Percentiles rank a stretch among this genome's conserved stretches.
phyloP scores from a whole-genome alignment of 805 yeast species.

The Myxozyma udenii region DNA sequence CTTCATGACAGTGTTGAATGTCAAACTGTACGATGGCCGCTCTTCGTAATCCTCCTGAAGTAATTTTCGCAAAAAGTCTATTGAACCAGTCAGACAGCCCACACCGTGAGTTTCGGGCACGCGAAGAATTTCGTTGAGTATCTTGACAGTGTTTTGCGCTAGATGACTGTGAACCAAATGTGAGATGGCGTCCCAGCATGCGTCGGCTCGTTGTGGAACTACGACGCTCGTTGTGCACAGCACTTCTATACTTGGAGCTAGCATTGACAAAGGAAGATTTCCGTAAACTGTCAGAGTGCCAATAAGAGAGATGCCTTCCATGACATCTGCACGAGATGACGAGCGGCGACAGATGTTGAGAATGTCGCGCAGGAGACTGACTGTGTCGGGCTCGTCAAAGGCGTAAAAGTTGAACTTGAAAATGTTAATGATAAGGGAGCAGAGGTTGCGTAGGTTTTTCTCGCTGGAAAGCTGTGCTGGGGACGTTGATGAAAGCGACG shows the following conservation, averaged over 20 bases:
- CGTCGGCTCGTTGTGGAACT: slow-evolving; percentile 39
- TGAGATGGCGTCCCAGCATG: slow-evolving; percentile 43
- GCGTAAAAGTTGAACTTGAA: slow-evolving; percentile 49
- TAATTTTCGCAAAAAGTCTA: slow-evolving; percentile 35
- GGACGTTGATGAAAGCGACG: neutral
- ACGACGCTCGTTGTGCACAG: slow-evolving; percentile 47
- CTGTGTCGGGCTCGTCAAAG: slow-evolving; percentile 44
- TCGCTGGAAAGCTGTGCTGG: slow-evolving; percentile 25
- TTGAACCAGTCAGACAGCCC: slow-evolving; percentile 36
- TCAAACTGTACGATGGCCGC: slow-evolving; percentile 33
- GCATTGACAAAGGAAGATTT: slow-evolving; percentile 44
- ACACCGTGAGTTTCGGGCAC: slow-evolving; percentile 18
- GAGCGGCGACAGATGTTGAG: slow-evolving; percentile 45
- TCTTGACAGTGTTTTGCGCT: slow-evolving; percentile 38
- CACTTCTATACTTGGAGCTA: slow-evolving; percentile 44
- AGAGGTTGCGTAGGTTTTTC: slow-evolving; percentile 35
- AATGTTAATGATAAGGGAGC: slow-evolving; percentile 41
- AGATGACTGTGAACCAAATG: slow-evolving; percentile 43
- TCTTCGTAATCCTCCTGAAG: slow-evolving; percentile 34
- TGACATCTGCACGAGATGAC: slow-evolving; percentile 40
- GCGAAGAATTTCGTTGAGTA: slow-evolving; percentile 38
- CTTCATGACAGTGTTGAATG: slow-evolving; percentile 38
- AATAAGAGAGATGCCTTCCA: slow-evolving; percentile 44
- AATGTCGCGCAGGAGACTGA: slow-evolving; percentile 39
- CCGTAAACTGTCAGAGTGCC: slow-evolving; percentile 49